Conservation (phyloP, 768 basidiomycete genomes). For the Rhodotorula sphaerocarpa region DNA sequence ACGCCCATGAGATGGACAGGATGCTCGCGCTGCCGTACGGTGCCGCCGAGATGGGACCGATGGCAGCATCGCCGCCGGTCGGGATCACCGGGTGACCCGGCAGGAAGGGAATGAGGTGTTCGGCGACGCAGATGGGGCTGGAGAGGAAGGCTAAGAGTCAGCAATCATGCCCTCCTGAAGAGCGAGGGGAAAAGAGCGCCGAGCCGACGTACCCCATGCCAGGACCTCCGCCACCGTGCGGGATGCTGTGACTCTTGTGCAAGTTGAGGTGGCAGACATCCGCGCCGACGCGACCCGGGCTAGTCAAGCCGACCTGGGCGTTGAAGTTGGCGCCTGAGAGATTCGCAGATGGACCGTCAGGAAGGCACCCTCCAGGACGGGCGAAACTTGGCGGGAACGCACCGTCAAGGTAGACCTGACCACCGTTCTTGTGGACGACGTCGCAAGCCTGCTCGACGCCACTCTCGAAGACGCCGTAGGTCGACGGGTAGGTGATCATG, state of each 20-base stretch:
- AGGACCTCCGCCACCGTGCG: conserved; percentile 94
- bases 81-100: conserved; percentile 72
- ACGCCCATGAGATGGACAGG: conserved; percentile 94
- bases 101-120: conserved; percentile 89
- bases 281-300: conserved; percentile 74
- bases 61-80: conserved; percentile 61
- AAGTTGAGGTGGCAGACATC: conserved; percentile 70
- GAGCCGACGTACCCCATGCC: conserved; percentile 63
- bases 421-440: conserved; percentile 88
- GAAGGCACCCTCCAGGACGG: too few relatives aligned
- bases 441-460: conserved; percentile 73
- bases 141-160: conserved; percentile 35
- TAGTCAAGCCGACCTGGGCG: conserved; percentile 36
- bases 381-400: too few relatives aligned
- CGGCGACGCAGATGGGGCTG: conserved; percentile 81
- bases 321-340: conserved; percentile 29
- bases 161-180: too few relatives aligned
- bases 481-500: conserved; percentile 69
- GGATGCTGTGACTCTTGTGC: conserved; percentile 48
- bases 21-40: conserved; percentile 94
- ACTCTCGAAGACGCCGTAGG: conserved; percentile 93
- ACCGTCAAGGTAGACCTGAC: conserved; percentile 87
- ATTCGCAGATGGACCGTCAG: too few relatives aligned
- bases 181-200: too few relatives aligned
- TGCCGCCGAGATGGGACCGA: conserved; percentile 79